These are phyloP conservation scores for Amauroascus verrucosus DNA, from an alignment of 2,329 filamentous ascomycete genomes.

Conservation along the genomic window DNA sequence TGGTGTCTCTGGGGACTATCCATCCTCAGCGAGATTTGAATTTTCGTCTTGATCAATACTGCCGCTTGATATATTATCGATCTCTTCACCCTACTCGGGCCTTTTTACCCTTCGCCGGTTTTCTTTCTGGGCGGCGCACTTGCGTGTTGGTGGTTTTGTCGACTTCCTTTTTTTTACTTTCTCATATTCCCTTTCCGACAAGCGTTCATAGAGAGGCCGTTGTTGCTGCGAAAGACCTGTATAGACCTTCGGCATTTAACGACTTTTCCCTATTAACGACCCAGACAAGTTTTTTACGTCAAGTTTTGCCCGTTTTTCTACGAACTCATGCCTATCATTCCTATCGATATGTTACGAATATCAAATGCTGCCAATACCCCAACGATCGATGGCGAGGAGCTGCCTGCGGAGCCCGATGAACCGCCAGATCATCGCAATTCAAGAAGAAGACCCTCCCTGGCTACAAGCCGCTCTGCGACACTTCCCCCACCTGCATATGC, in stretches of 20 bases:
- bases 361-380: slow-evolving; percentile 32
- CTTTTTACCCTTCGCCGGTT: neutral
- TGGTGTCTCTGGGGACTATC: slow-evolving; percentile 1
- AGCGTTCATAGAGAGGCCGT: neutral
- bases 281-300: neutral
- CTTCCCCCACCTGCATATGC: slow-evolving; percentile 32
- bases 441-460: slow-evolving; percentile 5
- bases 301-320: neutral
- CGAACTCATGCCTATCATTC: slow-evolving; percentile 2
- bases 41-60: neutral
- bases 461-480: slow-evolving; percentile 14
- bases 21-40: neutral
- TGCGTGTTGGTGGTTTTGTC: slow-evolving; percentile 4
- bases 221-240: neutral
- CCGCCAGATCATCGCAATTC: slow-evolving; percentile 55
- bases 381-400: slow-evolving; percentile 48
- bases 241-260: neutral
- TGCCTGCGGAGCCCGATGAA: slow-evolving; percentile 70
- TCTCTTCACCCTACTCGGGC: neutral
- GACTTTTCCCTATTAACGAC: slow-evolving; percentile 2
- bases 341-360: slow-evolving; percentile 35
- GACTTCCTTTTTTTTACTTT: neutral
- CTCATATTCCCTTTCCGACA: neutral
- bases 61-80: neutral
- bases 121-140: slow-evolving; percentile 6